phyloP scores from a whole-genome alignment of 1,284 basidiomycete genomes.

The Bjerkandera adusta region DNA sequence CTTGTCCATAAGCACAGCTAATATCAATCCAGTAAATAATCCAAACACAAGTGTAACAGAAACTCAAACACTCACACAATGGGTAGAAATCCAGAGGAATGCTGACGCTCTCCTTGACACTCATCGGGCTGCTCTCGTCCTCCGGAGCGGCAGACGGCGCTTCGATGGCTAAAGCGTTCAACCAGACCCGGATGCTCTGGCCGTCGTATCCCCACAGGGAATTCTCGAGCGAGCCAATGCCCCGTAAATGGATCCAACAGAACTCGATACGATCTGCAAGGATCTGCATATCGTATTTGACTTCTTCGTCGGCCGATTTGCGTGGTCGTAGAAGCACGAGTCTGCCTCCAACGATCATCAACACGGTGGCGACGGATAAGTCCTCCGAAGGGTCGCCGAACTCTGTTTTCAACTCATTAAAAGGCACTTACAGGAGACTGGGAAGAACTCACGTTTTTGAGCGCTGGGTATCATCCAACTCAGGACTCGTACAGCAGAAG shows the following conservation, averaged over 20 bases:
- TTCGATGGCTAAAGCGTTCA: slow-evolving; percentile 92
- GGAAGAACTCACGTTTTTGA: slow-evolving; percentile 78
- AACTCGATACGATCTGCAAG: slow-evolving; percentile 95
- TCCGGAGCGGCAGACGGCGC: slow-evolving; percentile 35
- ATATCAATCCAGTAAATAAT: not conserved
- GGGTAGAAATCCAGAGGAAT: slow-evolving; percentile 95
- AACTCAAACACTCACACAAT: slow-evolving; percentile 63
- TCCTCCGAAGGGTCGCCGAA: slow-evolving; percentile 95
- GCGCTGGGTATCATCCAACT: slow-evolving; percentile 96
- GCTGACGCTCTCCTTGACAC: slow-evolving; percentile 89
- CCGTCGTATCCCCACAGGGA: slow-evolving; percentile 98
- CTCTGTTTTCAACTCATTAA: slow-evolving; percentile 44
- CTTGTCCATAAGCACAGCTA: slow-evolving; percentile 97
- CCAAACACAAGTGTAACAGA: slow-evolving; percentile 4
- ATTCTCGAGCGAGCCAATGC: slow-evolving; percentile 92
- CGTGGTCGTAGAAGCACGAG: slow-evolving; percentile 84
- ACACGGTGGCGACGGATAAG: slow-evolving; percentile 89
- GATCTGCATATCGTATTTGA: slow-evolving; percentile 97
- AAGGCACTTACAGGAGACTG: not conserved
- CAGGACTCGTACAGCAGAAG: slow-evolving; percentile 83
- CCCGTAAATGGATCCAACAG: slow-evolving; percentile 96
- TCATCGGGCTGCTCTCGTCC: slow-evolving; percentile 46
- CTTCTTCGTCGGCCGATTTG: slow-evolving; percentile 85
- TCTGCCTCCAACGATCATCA: slow-evolving; percentile 95
- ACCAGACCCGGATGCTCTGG: slow-evolving; percentile 86